A percentile compares a stretch with the other conserved stretches of the same genome.
These are phyloP conservation scores for Cryoendolithus antarcticus DNA, from an alignment of 2,329 filamentous ascomycete species.

Conservation along the genomic window DNA sequence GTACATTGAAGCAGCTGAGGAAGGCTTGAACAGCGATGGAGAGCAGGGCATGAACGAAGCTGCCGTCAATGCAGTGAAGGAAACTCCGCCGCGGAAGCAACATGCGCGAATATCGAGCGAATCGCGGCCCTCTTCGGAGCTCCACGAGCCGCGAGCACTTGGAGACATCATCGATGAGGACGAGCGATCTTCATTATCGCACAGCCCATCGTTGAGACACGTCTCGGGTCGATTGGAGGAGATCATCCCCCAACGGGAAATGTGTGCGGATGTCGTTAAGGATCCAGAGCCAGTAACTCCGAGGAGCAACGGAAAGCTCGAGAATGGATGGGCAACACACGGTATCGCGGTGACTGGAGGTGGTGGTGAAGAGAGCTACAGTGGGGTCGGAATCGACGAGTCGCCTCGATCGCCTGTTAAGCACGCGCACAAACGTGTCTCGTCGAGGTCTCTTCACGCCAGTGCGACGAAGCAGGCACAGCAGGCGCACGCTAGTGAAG, in stretches of 20 bases:
- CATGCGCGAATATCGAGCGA: slow-evolving; percentile 12
- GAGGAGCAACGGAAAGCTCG: no score
- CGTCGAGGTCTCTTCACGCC: slow-evolving; percentile 13
- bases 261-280: slow-evolving; percentile 4
- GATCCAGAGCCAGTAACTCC: slow-evolving; percentile 3
- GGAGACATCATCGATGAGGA: slow-evolving; percentile 25
- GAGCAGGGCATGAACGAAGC: slow-evolving; percentile 13
- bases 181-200: slow-evolving; percentile 15
- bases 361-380: slow-evolving; percentile 8
- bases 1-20: slow-evolving; percentile 29
- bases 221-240: slow-evolving; percentile 5
- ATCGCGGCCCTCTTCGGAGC: no score
- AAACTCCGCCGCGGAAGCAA: slow-evolving; percentile 20
- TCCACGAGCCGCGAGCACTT: slow-evolving; percentile 17
- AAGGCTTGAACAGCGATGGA: slow-evolving; percentile 19
- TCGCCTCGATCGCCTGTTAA: slow-evolving; percentile 15
- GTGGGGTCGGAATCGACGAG: slow-evolving; percentile 19
- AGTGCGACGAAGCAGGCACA: slow-evolving; percentile 9
- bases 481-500: not conserved
- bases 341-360: no score
- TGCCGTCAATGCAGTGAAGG: slow-evolving; percentile 17
- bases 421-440: slow-evolving; percentile 17
- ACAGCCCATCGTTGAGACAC: slow-evolving; percentile 17
- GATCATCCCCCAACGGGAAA: not conserved
- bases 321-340: no score